Base-by-base conservation (phyloP, 805 yeast species). In the Ogataea nakhonphanomensis region DNA sequence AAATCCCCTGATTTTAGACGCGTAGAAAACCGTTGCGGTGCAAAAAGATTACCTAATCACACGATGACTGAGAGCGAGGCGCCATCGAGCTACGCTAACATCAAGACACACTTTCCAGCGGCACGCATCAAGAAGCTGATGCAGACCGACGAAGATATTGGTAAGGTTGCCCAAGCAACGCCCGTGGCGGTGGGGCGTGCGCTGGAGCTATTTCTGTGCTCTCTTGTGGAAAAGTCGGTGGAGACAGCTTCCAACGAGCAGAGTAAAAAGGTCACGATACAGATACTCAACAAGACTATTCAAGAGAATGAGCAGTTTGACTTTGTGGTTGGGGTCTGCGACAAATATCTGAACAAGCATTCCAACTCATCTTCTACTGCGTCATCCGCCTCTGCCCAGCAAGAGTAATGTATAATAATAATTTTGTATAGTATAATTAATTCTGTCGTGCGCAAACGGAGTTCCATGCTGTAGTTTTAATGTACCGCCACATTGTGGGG, bases 181-280 rank as follows among this genome's bases (percentile, higher is more conserved):
- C 99, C 99, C 0, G 84, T 91, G n/a, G 91, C 91, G 12, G 96
- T 93, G 7, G 97, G 98, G 7, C 76, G 96, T 47, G 96, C 99
- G 0, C 70, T 93, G 37, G 98, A 93, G 65, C 75, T 88, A 45
- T 93, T 93, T 60, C 78, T 93, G 74, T 87, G 95, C 36, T 79
- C 93, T 39, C 71, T 93, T 41, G 95, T 93, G 35, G 90, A 86
- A 53, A 88, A 85, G 33, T 75, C 95, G 14, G 81, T 87, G 37
- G 73, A 76, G 29, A 87, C 84, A 48, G 95, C 97, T 5, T 76
- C 80, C 39, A 69, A 69, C 33, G 74, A 78, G 44, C 93, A 91
- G 9, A 80, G 81, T 11, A 83, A 84, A 56, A 76, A 95, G 50
- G 87, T 93, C 11, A 79, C 82, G 14, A 90, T 95, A 0, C 80